A percentile compares a stretch with the other conserved stretches of the same genome.
These are phyloP conservation scores for Lactarius hatsudake DNA, from an alignment of 768 basidiomycete species.

Conservation along the genomic window DNA sequence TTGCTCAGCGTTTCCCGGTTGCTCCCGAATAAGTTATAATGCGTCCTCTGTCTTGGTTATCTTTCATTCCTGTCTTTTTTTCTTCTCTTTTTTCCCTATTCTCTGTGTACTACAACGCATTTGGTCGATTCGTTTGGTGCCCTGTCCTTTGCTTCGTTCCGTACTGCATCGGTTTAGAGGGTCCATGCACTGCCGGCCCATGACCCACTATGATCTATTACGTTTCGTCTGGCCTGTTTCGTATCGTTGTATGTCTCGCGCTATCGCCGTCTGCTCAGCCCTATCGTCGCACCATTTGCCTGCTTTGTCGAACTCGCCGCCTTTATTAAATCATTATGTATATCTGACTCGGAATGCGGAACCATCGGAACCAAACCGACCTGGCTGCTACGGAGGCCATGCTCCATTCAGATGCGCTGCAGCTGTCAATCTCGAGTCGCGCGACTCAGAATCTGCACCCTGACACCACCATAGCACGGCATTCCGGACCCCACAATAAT, in stretches of 20 bases:
- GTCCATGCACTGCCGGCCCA: neutral
- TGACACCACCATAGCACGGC: neutral
- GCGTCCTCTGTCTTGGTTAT: constrained; percentile 20
- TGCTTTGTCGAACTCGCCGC: neutral
- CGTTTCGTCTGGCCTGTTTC: constrained; percentile 5
- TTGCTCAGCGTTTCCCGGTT: neutral
- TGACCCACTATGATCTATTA: constrained; percentile 21
- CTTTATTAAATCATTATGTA: neutral
- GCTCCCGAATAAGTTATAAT: constrained; percentile 22
- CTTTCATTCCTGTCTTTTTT: neutral
- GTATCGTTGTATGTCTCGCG: constrained; percentile 21
- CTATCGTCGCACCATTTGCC: constrained; percentile 9
- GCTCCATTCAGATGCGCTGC: neutral
- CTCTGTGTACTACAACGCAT: constrained; percentile 16
- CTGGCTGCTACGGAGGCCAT: no score
- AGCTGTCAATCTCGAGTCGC: neutral
- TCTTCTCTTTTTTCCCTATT: neutral
- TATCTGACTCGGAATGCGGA: neutral
- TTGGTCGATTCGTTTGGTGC: neutral
- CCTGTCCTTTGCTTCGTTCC: neutral
- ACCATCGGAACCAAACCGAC: no score
- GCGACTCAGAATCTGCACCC: neutral
- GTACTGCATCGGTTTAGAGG: neutral
- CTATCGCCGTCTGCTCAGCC: constrained; percentile 16
- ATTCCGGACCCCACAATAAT: neutral